phyloP scores from a whole-genome alignment of 2,329 filamentous ascomycete genomes.

The Capronia epimyces region DNA sequence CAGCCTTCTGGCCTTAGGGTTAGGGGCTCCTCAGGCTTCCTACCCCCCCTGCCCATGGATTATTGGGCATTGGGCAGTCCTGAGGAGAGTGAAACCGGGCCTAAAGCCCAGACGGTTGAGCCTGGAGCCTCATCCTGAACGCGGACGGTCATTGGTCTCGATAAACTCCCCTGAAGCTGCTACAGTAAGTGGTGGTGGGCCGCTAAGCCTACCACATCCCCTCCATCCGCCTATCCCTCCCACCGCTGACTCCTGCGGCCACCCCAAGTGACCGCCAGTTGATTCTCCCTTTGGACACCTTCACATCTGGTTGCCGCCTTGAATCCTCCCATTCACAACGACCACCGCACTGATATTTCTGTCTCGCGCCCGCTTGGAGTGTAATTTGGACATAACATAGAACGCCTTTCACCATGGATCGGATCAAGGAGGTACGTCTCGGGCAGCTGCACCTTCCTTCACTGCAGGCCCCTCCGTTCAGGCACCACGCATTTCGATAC shows the following conservation, averaged over 20 bases:
- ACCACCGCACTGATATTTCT: background rate
- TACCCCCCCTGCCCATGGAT: background rate
- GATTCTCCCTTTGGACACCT: slow-evolving; percentile 8
- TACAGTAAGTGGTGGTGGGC: background rate
- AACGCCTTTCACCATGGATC: slow-evolving; percentile 60
- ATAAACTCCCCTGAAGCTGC: too few relatives aligned
- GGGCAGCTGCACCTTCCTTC: slow-evolving; percentile 32
- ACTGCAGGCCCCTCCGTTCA: slow-evolving; percentile 19
- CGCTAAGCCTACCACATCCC: slow-evolving; percentile 3
- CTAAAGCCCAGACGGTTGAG: slow-evolving; percentile 13
- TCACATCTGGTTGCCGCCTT: slow-evolving; percentile 4
- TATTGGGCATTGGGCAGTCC: background rate
- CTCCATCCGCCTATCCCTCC: slow-evolving; percentile 3
- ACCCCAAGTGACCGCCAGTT: slow-evolving; percentile 21
- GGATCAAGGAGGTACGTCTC: slow-evolving; percentile 76
- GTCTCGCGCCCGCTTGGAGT: background rate
- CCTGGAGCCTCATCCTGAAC: slow-evolving; percentile 12
- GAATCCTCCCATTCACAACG: background rate
- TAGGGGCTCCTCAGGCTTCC: background rate
- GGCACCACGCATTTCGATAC: slow-evolving; percentile 18
- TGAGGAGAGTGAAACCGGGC: slow-evolving; percentile 4
- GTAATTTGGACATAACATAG: background rate
- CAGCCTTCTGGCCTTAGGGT: background rate
- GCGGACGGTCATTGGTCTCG: slow-evolving; percentile 11
- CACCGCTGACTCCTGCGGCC: slow-evolving; percentile 12